Percentiles rank a stretch among this genome's conserved stretches.
Evolutionary conservation across 768 basidiomycete species (phyloP).

Genomic region (Daedaleopsis sinensis): DNA sequence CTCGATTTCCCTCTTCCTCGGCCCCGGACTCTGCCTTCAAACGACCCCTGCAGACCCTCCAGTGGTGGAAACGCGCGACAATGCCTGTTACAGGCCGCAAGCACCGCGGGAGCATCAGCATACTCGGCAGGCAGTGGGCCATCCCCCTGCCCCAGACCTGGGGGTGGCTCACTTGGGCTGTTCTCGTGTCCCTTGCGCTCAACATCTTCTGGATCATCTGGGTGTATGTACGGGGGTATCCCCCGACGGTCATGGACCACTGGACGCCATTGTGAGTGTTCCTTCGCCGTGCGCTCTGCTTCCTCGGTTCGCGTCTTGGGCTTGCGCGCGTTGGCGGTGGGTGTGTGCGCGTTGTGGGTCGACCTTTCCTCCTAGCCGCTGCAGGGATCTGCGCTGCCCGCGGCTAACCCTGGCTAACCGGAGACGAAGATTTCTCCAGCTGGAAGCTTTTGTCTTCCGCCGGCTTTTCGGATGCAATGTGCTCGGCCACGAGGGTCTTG

Average conservation of each 20-base stretch:
- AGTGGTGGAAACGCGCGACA: neutral
- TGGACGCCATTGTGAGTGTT: slow-evolving; percentile 16
- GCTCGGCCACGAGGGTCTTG: too few relatives aligned
- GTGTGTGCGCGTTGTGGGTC: neutral
- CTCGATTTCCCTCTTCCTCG: neutral
- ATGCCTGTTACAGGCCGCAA: neutral
- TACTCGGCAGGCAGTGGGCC: neutral
- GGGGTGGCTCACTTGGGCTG: slow-evolving; percentile 10
- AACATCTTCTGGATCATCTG: slow-evolving; percentile 16
- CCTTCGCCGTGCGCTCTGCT: too few relatives aligned
- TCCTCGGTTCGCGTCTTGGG: neutral
- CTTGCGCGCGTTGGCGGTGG: neutral
- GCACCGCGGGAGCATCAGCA: too few relatives aligned
- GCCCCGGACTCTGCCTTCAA: neutral
- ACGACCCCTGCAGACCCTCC: neutral
- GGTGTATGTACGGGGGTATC: neutral
- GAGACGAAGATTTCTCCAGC: too few relatives aligned
- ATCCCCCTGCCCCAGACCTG: slow-evolving; percentile 1
- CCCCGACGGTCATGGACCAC: slow-evolving; percentile 2
- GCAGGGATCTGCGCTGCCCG: too few relatives aligned
- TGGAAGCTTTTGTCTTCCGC: too few relatives aligned
- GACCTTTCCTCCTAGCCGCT: too few relatives aligned
- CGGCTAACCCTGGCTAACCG: too few relatives aligned
- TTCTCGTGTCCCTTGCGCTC: slow-evolving; percentile 3
- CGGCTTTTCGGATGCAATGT: too few relatives aligned